Conservation (phyloP, 2,329 filamentous ascomycete genomes). For the Curvularia hawaiiensis region DNA sequence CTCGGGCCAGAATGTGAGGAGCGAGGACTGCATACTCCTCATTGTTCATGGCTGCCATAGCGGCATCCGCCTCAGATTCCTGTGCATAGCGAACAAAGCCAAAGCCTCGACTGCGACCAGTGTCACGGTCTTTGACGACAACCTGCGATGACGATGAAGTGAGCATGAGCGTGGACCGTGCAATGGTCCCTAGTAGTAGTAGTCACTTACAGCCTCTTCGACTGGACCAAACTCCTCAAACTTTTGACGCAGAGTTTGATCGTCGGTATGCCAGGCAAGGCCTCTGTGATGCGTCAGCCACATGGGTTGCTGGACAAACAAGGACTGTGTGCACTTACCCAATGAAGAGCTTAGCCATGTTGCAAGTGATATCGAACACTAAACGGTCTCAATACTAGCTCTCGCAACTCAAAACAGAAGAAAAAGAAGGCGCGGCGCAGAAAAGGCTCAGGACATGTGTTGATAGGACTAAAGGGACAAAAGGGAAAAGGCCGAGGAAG, state of each 20-base stretch:
- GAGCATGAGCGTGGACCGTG: constrained; percentile 17
- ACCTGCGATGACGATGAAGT: constrained; percentile 62
- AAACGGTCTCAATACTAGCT: constrained; percentile 48
- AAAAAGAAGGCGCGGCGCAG: constrained; percentile 35
- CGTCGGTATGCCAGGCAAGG: constrained; percentile 98
- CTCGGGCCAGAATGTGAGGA: background rate
- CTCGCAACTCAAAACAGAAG: constrained; percentile 32
- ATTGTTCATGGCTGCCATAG: constrained; percentile 83
- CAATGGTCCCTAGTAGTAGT: background rate
- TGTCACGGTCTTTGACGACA: constrained; percentile 97
- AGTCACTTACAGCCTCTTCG: constrained; percentile 86
- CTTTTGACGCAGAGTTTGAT: constrained; percentile 82
- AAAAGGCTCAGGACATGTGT: constrained; percentile 29
- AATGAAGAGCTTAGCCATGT: constrained; percentile 94
- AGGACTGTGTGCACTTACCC: constrained; percentile 65
- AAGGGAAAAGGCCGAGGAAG: constrained; percentile 23
- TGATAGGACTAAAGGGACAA: constrained; percentile 25
- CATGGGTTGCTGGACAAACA: background rate
- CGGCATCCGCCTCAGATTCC: constrained; percentile 76
- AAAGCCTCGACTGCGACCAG: constrained; percentile 94
- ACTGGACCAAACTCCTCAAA: constrained; percentile 91
- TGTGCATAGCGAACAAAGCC: constrained; percentile 90
- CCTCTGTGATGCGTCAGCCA: constrained; percentile 63
- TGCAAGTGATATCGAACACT: constrained; percentile 44
- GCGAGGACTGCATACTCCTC: constrained; percentile 70